Base-by-base conservation (phyloP, 805 yeast genomes). In the Metschnikowia arizonensis region DNA sequence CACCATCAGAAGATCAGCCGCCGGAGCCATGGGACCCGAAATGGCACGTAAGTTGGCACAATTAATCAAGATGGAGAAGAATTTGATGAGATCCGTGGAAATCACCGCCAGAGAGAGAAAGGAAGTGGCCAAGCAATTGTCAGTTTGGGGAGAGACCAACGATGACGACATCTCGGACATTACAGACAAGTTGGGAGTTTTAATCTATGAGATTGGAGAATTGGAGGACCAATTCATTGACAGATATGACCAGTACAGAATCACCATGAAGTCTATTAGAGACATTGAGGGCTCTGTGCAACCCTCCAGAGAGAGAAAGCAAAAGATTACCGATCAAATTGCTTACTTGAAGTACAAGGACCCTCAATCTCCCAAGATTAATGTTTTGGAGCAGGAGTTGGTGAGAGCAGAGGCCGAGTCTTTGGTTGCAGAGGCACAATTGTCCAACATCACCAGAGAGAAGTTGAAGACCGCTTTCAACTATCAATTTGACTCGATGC, bases 401-500 rank as follows among this genome's bases (percentile, higher is more conserved):
- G 95, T 88, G 48, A 78, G 96, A 69, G 93, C 93, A 31, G 95
- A 88, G 71, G 95, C 95, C 45, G 95, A 88, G 70, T 83, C 89
- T 42, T 74, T 87, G 53, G 95, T 88, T 57, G 96, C 95, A 40
- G 95, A 87, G 72, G 95, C 95, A 25, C 96, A 88, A 73, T 76
- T 88, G 58, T 84, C 91, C 31, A 87, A 87, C 69, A 86, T 86
- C 62, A 86, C 96, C 54, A 78, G 96, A 72, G 89, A 87, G 63
- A 85, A 85, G 69, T 77, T 88, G 63, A 84, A 86, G 73, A 85
- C 87, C 55, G 88, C 95, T 34, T 86, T 79, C 76, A 78, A 82
- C 68, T 84, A 85, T 66, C 90, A 85, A 66, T 86, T 88, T 63
- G 95, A 86, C 64, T 84, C 95, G 33, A 74, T 85, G 54, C 81